Evolutionary conservation across 192 early-diverging fungal species (phyloP).

Genomic region (Coemansia sp.): DNA sequence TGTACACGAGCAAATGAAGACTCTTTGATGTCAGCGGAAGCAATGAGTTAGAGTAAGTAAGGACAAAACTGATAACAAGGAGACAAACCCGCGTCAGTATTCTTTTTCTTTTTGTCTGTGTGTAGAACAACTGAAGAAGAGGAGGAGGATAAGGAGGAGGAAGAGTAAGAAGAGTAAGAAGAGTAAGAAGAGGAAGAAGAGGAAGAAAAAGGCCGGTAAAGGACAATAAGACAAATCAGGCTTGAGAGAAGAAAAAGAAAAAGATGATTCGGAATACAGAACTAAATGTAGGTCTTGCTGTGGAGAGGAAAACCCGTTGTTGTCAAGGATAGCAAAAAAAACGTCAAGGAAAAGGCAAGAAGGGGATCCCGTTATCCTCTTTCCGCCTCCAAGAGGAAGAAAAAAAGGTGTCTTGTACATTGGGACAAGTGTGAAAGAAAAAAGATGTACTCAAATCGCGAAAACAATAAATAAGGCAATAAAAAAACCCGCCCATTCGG

Average conservation of each 20-base stretch:
- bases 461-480: not conserved
- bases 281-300: not conserved
- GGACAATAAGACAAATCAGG: not conserved
- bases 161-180: too few species aligned
- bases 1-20: not conserved
- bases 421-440: not conserved
- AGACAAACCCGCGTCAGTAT: not conserved
- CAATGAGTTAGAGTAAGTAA: not conserved
- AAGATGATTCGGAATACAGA: not conserved
- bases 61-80: not conserved
- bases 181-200: not conserved
- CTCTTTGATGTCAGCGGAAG: not conserved
- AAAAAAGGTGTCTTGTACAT: not conserved
- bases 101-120: not conserved
- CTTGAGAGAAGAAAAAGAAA: not conserved
- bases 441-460: not conserved
- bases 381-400: not conserved
- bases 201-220: not conserved
- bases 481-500: conserved; percentile 9
- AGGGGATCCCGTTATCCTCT: not conserved
- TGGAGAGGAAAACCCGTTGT: not conserved
- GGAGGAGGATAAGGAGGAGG: not conserved
- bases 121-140: not conserved
- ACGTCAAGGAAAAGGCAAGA: not conserved
- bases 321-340: not conserved